Evolutionary conservation across 2,329 filamentous ascomycete genomes (phyloP).

Genomic region (Chrysoporthe cubensis): DNA sequence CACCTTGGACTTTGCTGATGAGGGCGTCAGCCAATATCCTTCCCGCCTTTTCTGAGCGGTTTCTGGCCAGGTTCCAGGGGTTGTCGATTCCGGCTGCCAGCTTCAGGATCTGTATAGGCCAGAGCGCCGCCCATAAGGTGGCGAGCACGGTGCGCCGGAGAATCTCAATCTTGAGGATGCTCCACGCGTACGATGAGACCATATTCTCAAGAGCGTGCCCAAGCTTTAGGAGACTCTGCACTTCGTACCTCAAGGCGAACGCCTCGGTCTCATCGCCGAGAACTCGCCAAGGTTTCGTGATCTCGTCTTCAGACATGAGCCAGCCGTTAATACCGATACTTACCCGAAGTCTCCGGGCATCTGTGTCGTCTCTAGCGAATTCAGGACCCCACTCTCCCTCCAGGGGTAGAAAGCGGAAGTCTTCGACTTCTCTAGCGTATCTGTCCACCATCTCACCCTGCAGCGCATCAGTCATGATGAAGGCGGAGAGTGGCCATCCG

Average conservation of each 20-base stretch:
- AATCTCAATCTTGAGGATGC: constrained; percentile 72
- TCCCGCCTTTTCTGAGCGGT: constrained; percentile 79
- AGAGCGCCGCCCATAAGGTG: constrained; percentile 68
- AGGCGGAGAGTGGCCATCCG: not conserved
- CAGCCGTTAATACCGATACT: constrained; percentile 89
- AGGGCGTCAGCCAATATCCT: constrained; percentile 80
- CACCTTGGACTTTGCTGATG: constrained; percentile 80
- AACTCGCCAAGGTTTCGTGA: constrained; percentile 79
- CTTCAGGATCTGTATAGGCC: constrained; percentile 70
- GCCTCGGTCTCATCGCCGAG: constrained; percentile 74
- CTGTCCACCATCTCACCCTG: constrained; percentile 82
- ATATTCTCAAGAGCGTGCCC: constrained; percentile 74
- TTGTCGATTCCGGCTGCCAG: constrained; percentile 75
- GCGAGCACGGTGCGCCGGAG: constrained; percentile 73
- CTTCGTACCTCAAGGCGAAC: constrained; percentile 84
- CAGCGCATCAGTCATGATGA: not conserved
- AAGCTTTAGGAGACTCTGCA: constrained; percentile 74
- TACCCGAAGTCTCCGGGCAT: constrained; percentile 66
- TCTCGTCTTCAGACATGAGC: constrained; percentile 75
- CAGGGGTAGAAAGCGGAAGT: constrained; percentile 78
- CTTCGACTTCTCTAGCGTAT: constrained; percentile 85
- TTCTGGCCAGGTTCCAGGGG: constrained; percentile 77
- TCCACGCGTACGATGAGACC: constrained; percentile 76
- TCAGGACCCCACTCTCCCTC: constrained; percentile 48
- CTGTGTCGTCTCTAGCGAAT: constrained; percentile 37